Evolutionary conservation across 176 grass and related monocot genomes (phyloP), one percentile per base, ranked within the genome.

Genomic region (Oryza coarctata): DNA sequence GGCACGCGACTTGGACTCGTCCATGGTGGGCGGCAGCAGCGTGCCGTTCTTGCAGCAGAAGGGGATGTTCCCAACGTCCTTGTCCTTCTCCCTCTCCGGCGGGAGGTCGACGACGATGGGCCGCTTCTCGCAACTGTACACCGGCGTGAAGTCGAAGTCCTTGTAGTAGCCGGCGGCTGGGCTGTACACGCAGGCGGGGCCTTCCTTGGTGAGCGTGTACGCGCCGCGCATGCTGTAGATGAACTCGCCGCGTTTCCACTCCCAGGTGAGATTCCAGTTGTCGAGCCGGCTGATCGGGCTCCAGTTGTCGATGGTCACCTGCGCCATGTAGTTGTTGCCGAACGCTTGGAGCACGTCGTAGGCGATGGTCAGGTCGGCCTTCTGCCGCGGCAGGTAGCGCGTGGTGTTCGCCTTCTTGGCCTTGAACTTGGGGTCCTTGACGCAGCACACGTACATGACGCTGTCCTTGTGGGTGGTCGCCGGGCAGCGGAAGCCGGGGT

Each of bases 251-350:
- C 93, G 90, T 76, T 95, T 93, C 93, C 96, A 99, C 82, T 99
- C 93, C 96, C 96, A 99, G 10, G 93, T 95, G 20, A 99, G 84
- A 76, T 99, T 95, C 96, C 96, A 99, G 69, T 93, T 95, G 85
- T 99, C 96, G 6, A 99, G 91, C 7, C 93, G 89, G 73, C 89
- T 86, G 23, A 99, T 84, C 50, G 90, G 93, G 82, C 84, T 91
- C 93, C 91, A 89, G 84, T 93, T 99, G 88, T 99, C 87, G 77
- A 99, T 91, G 44, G 93, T 95, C 82, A 98, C 90, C 79, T 99
- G 91, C 30, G 80, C 93, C 57, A 85, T 7, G 88, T 99, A 99
- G 85, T 71, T 95, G 90, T 86, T 95, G n/a, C 70, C 80, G 55
- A 60, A 88, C 0, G 93, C 70, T 77, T 91, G 82, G 30, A 95